These are phyloP conservation scores for Candida ponderosae DNA, from an alignment of 805 yeast genomes.

Conservation along the genomic window DNA sequence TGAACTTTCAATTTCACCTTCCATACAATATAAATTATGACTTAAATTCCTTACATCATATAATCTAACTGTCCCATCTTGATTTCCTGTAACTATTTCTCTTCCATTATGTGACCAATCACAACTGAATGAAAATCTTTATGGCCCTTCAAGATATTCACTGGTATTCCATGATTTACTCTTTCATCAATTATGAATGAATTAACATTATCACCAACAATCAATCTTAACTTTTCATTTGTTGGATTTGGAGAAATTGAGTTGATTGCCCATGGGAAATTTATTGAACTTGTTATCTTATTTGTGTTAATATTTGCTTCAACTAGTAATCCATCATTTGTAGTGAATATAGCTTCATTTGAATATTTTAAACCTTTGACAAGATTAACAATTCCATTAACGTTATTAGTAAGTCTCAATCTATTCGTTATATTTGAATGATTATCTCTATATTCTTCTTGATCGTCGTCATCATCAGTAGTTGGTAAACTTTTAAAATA, in stretches of 20 bases:
- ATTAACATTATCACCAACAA: slow-evolving; percentile 44
- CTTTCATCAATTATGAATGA: slow-evolving; percentile 39
- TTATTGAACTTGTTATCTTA: slow-evolving; percentile 7
- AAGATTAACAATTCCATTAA: slow-evolving; percentile 47
- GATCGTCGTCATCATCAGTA: slow-evolving; percentile 25
- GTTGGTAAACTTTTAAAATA: slow-evolving; percentile 28
- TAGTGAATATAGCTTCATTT: slow-evolving; percentile 33
- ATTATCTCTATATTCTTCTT: background rate
- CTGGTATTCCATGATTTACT: slow-evolving; percentile 9
- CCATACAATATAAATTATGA: slow-evolving; percentile 24
- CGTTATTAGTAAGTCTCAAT: slow-evolving; percentile 4
- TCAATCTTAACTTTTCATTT: slow-evolving; percentile 29
- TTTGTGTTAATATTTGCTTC: slow-evolving; percentile 27
- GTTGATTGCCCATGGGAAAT: slow-evolving; percentile 42
- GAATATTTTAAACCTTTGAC: slow-evolving; percentile 26
- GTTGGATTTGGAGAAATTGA: slow-evolving; percentile 35
- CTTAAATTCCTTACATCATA: slow-evolving; percentile 38
- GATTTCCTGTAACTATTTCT: slow-evolving; percentile 47
- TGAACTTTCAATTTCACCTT: slow-evolving; percentile 33
- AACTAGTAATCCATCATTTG: slow-evolving; percentile 41
- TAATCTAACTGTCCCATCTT: slow-evolving; percentile 48
- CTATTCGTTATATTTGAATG: background rate
- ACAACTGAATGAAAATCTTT: slow-evolving; percentile 51
- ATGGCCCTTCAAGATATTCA: slow-evolving; percentile 33
- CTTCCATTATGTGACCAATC: slow-evolving; percentile 45